Conservation (phyloP, 2,329 filamentous ascomycete genomes). For the Aquanectria penicillioides region DNA sequence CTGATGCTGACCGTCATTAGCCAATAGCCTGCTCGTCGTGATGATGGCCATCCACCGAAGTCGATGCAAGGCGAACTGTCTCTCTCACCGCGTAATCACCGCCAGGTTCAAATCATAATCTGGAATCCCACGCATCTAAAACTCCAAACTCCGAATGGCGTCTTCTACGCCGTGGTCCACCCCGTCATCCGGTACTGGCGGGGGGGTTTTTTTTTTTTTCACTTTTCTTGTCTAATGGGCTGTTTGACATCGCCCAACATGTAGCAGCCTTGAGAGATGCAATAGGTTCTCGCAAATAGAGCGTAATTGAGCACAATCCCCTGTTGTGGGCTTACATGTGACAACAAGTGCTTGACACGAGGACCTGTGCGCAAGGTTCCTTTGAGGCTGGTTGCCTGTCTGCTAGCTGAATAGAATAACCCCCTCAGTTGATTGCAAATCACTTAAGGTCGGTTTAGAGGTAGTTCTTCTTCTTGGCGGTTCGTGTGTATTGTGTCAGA, state of each 20-base stretch:
- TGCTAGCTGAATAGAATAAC: no score
- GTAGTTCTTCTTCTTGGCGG: slow-evolving; percentile 94
- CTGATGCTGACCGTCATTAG: slow-evolving; percentile 12
- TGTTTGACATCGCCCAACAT: no score
- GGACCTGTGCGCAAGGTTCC: no score
- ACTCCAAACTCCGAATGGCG: slow-evolving; percentile 38
- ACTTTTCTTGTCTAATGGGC: no score
- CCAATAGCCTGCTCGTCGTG: no score
- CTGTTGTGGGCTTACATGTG: neutral
- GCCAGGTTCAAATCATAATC: slow-evolving; percentile 13
- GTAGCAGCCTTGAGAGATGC: neutral
- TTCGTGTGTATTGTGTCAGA: slow-evolving; percentile 93
- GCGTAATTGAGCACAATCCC: neutral
- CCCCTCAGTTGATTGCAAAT: no score
- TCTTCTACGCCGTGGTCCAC: slow-evolving; percentile 8
- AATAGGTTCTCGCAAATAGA: neutral
- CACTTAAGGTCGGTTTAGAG: slow-evolving; percentile 61
- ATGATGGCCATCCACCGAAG: no score
- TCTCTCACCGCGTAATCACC: neutral
- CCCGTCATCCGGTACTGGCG: neutral
- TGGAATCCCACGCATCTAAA: slow-evolving; percentile 22
- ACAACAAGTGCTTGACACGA: no score
- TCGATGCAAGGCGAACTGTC: neutral
- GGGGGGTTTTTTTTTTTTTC: no score
- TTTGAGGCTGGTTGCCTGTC: neutral